phyloP scores from a whole-genome alignment of 805 yeast species.

The Komagataella kurtzmanii region DNA sequence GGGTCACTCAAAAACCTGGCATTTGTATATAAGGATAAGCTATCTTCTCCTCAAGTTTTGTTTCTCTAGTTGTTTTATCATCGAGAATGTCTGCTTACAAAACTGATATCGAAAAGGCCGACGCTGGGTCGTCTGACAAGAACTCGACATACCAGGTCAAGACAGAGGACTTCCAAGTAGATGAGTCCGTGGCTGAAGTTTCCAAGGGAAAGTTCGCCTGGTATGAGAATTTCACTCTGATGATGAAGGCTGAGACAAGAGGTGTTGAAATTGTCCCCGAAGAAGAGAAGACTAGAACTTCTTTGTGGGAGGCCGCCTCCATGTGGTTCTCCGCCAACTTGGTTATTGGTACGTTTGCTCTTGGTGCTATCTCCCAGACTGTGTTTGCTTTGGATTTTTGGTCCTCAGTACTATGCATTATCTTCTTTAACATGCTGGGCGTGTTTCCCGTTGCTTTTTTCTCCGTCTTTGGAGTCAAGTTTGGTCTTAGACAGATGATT shows the following conservation, averaged over 20 bases:
- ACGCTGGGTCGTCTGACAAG: background rate
- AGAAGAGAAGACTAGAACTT: constrained; percentile 58
- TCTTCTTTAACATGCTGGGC: constrained; percentile 68
- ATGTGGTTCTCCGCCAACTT: constrained; percentile 90
- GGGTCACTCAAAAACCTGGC: background rate
- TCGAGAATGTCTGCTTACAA: background rate
- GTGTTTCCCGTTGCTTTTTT: constrained; percentile 69
- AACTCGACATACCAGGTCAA: background rate
- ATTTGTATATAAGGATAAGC: background rate
- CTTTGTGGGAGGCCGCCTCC: constrained; percentile 57
- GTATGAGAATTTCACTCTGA: constrained; percentile 12
- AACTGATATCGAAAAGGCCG: background rate
- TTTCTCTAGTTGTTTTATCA: background rate
- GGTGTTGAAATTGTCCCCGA: constrained; percentile 79
- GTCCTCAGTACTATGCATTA: constrained; percentile 49
- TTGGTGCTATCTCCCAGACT: constrained; percentile 58
- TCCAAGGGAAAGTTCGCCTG: constrained; percentile 4
- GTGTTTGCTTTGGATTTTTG: constrained; percentile 61
- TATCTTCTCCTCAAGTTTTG: background rate
- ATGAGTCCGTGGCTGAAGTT: constrained; percentile 7
- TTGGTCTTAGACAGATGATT: constrained; percentile 84
- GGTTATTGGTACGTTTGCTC: constrained; percentile 71
- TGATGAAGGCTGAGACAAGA: constrained; percentile 39
- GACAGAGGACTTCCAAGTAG: background rate
- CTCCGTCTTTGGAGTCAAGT: constrained; percentile 70